Conservation (phyloP, 2,329 filamentous ascomycete species). For the Rhinocladiella similis region DNA sequence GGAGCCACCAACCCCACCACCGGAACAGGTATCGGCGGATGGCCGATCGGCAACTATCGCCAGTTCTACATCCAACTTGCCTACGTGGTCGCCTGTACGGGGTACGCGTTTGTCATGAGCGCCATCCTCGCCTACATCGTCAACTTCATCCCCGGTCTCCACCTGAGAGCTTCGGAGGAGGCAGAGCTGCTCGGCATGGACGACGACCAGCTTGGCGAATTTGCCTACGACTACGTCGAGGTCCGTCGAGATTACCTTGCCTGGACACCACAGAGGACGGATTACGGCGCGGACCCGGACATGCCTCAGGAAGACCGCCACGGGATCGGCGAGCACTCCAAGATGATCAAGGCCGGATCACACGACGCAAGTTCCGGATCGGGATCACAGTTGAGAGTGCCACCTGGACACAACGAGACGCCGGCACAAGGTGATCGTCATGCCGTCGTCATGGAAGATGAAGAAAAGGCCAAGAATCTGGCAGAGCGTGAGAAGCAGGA, state of each 20-base stretch:
- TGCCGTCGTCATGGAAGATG: not conserved
- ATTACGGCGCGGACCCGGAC: slow-evolving; percentile 46
- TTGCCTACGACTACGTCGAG: slow-evolving; percentile 55
- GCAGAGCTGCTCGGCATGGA: slow-evolving; percentile 68
- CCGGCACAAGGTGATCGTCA: slow-evolving; percentile 28
- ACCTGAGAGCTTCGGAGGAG: slow-evolving; percentile 65
- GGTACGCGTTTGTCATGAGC: slow-evolving; percentile 67
- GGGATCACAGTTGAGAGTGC: too few relatives aligned
- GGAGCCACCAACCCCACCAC: slow-evolving; percentile 42
- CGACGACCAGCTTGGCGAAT: slow-evolving; percentile 53
- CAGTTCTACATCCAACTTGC: slow-evolving; percentile 72
- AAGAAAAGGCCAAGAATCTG: too few relatives aligned
- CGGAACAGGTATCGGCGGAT: slow-evolving; percentile 56
- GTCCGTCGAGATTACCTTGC: slow-evolving; percentile 53
- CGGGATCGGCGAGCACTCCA: slow-evolving; percentile 60
- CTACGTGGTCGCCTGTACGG: slow-evolving; percentile 64
- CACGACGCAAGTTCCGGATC: slow-evolving; percentile 10
- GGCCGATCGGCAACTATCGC: slow-evolving; percentile 69
- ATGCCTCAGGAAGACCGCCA: slow-evolving; percentile 61
- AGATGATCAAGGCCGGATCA: slow-evolving; percentile 54
- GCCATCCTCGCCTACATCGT: slow-evolving; percentile 69
- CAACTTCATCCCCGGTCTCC: slow-evolving; percentile 70
- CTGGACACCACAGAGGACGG: slow-evolving; percentile 48
- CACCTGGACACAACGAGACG: not conserved
- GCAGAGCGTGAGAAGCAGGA: too few relatives aligned